These are phyloP conservation scores for Verticillium zaregamsianum DNA, from an alignment of 2,329 filamentous ascomycete genomes.

Conservation along the genomic window DNA sequence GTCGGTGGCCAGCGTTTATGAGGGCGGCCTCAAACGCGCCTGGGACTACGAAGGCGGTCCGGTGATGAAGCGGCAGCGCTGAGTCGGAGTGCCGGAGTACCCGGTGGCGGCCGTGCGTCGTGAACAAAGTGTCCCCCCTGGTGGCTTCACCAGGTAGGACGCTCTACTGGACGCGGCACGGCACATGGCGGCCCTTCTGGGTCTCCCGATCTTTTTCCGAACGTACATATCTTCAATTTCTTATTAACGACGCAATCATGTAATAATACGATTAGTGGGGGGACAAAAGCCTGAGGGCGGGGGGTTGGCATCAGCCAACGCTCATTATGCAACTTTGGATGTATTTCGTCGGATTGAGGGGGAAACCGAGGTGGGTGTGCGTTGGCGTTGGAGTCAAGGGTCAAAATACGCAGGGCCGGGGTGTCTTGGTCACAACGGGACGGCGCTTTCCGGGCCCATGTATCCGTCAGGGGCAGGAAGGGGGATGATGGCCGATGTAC, in stretches of 20 bases:
- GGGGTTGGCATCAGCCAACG: neutral
- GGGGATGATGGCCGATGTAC: neutral
- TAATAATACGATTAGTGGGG: neutral
- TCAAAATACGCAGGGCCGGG: neutral
- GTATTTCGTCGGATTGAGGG: neutral
- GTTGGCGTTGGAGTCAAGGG: neutral
- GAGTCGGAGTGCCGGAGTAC: conserved; percentile 8
- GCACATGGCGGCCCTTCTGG: neutral
- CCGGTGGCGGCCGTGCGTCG: conserved; percentile 5
- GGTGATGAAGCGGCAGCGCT: conserved; percentile 17
- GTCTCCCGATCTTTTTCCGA: neutral
- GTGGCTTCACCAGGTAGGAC: no score
- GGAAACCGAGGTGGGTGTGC: neutral
- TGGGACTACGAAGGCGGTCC: conserved; percentile 51
- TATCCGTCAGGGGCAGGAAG: neutral
- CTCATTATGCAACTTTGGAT: neutral
- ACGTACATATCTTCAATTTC: neutral
- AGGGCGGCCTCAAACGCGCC: conserved; percentile 57
- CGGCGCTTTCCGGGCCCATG: neutral
- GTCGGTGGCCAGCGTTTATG: conserved; percentile 65
- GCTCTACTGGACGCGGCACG: neutral
- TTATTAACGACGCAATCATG: neutral
- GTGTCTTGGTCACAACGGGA: neutral
- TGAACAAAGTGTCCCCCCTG: no score
- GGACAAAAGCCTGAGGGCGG: neutral